phyloP scores from a whole-genome alignment of 192 early-diverging fungal species.

The Coemansia asiatica region DNA sequence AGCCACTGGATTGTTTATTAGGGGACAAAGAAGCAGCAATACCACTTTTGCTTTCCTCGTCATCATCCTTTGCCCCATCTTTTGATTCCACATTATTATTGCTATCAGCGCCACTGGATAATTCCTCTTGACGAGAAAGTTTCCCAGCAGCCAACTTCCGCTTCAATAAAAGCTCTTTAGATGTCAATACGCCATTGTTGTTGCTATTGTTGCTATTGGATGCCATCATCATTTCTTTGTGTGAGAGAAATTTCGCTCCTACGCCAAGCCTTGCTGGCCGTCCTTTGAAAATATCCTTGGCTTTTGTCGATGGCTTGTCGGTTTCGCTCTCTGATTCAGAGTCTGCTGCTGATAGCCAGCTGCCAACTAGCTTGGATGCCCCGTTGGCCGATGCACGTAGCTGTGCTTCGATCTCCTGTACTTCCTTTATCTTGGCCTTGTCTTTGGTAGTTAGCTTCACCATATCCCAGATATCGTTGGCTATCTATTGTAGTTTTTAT shows the following conservation, averaged over 20 bases:
- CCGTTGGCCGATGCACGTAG: conserved; percentile 47
- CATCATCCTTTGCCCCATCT: background rate
- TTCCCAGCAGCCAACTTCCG: conserved; percentile 15
- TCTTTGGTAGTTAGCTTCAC: conserved; percentile 26
- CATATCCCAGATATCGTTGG: conserved; percentile 8
- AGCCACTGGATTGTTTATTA: background rate
- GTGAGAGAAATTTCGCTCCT: conserved; percentile 49
- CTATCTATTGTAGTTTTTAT: background rate
- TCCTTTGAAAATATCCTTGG: conserved; percentile 42
- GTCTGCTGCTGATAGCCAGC: conserved; percentile 22
- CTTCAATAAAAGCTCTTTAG: conserved; percentile 36
- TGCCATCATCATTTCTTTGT: conserved; percentile 38
- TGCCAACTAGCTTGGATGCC: conserved; percentile 35
- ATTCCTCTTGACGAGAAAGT: background rate
- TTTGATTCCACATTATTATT: background rate
- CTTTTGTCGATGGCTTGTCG: conserved; percentile 2
- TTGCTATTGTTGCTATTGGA: background rate
- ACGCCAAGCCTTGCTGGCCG: conserved; percentile 44
- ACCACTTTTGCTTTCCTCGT: conserved; percentile 20
- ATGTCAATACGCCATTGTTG: conserved; percentile 13
- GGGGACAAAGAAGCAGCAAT: background rate
- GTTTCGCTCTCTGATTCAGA: conserved; percentile 9
- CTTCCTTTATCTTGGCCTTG: conserved; percentile 34
- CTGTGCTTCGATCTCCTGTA: conserved; percentile 48
- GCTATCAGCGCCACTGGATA: background rate